Base-by-base conservation (phyloP, 1,284 basidiomycete species). In the Omphalotus olearius region DNA sequence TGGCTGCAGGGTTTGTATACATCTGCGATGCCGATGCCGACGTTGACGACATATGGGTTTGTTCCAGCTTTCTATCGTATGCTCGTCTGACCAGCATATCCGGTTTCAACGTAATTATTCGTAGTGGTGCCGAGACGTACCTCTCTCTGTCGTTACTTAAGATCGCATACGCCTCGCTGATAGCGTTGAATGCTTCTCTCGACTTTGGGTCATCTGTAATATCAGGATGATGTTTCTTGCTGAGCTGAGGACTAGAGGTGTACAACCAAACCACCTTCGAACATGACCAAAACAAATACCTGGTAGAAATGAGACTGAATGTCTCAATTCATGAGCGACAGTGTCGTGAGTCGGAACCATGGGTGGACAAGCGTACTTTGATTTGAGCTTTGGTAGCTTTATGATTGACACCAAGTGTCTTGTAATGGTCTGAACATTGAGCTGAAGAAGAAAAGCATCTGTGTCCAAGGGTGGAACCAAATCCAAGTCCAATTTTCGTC, bases 141-240 rank as follows among this genome's bases (percentile, higher is more conserved):
- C 73, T 62, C 52, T 72, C 69, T 30, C 72, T 60, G 55, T 75
- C 73, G 53, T 75, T 66, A 33, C 63, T 66, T 5, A 76, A 59
- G 1, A 75, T 59, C 6, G 70, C 56, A 57, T 76, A 76, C 0
- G 74, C 74, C 53, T 74, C 72, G 47, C 67, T 72, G 7, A 69
- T 66, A 20, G 66, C 65, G 7, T 61, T 57, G 52, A 72, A 76
- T 2, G 69, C 54, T 9, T 67, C 64, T 33, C 60, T 63, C 4
- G 73, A 73, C 26, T 61, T 57, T 2, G 68, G 66, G 44, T 75
- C 71, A n/a, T 69, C 67, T 2, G 73, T 69, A 10, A 76, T 64
- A 55, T 76, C 74, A 3, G 74, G 74, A 56, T 76, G 74, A 52
- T 75, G 71, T 53, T 60, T 60, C 59, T 73, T 75, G 64, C 73